Conservation (phyloP, 495 filamentous ascomycete genomes). For the Hypoxylon fragiforme region DNA sequence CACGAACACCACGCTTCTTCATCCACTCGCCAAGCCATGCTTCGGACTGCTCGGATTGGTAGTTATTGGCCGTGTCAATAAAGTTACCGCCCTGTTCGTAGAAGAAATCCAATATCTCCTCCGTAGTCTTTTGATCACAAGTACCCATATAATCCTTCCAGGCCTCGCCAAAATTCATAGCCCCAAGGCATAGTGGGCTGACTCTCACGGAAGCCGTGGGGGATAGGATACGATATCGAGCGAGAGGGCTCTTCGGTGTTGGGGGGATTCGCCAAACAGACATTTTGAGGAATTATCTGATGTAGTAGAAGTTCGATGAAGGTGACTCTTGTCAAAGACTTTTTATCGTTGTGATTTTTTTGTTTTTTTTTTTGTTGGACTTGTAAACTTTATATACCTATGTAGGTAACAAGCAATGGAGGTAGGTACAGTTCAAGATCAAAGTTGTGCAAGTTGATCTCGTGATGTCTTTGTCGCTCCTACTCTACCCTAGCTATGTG, state of each 20-base stretch:
- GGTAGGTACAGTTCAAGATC: no score
- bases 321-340: no score
- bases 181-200: slow-evolving; percentile 63
- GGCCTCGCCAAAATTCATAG: slow-evolving; percentile 64
- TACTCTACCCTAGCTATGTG: no score
- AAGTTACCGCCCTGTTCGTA: slow-evolving; percentile 71
- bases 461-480: no score
- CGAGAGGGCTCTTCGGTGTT: slow-evolving; percentile 53
- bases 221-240: slow-evolving; percentile 61
- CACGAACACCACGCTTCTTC: slow-evolving; percentile 45
- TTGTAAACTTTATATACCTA: no score
- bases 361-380: no score
- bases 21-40: slow-evolving; percentile 80
- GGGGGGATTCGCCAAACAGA: slow-evolving; percentile 31
- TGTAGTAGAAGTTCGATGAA: no score
- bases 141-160: slow-evolving; percentile 59
- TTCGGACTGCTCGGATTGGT: slow-evolving; percentile 72
- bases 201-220: slow-evolving; percentile 62
- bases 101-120: slow-evolving; percentile 69
- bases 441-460: no score
- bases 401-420: no score
- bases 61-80: slow-evolving; percentile 74
- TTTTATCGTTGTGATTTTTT: no score
- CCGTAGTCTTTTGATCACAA: slow-evolving; percentile 63
- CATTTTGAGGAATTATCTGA: slow-evolving; percentile 5